Percentiles rank a stretch among this genome's conserved stretches.
These are phyloP conservation scores for Starmerella floricola DNA, from an alignment of 805 yeast genomes.

Conservation along the genomic window DNA sequence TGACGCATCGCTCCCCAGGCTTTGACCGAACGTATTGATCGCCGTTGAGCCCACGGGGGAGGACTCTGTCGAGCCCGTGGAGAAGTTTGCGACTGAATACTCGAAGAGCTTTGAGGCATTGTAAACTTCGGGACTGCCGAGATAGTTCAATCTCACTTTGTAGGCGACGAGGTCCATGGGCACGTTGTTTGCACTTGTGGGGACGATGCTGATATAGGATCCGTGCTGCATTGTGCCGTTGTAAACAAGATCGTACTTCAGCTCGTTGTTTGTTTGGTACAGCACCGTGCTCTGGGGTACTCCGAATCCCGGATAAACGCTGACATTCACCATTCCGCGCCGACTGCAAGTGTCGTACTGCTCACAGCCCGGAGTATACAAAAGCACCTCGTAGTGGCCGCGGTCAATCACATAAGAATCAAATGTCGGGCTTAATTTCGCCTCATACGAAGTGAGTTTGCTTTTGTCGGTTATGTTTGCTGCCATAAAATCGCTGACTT, in stretches of 20 bases:
- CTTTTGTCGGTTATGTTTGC: conserved; percentile 26
- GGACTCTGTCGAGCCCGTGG: conserved; percentile 30
- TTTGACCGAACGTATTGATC: conserved; percentile 31
- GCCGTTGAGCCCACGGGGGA: conserved; percentile 39
- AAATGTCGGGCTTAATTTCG: conserved; percentile 42
- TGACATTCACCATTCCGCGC: conserved; percentile 70
- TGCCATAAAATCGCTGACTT: conserved; percentile 26
- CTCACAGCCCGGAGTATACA: conserved; percentile 82
- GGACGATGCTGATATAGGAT: conserved; percentile 32
- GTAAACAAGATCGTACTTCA: conserved; percentile 69
- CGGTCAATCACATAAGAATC: conserved; percentile 44
- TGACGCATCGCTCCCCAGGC: conserved; percentile 32
- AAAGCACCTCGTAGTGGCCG: conserved; percentile 59
- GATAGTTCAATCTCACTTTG: conserved; percentile 38
- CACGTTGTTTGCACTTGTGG: conserved; percentile 21
- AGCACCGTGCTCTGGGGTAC: conserved; percentile 36
- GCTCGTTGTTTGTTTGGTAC: conserved; percentile 67
- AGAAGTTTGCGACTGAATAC: conserved; percentile 59
- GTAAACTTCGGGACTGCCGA: conserved; percentile 33
- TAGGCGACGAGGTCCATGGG: conserved; percentile 58
- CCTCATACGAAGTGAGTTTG: conserved; percentile 29
- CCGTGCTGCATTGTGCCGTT: conserved; percentile 48
- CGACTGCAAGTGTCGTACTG: conserved; percentile 51
- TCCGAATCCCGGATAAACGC: conserved; percentile 43
- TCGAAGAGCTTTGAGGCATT: conserved; percentile 46